Percentiles rank a stretch among this genome's conserved stretches.
phyloP scores from a whole-genome alignment of 225 moss, liverwort and hornwort genomes.

The Bryoerythrophyllum caledonicum region DNA sequence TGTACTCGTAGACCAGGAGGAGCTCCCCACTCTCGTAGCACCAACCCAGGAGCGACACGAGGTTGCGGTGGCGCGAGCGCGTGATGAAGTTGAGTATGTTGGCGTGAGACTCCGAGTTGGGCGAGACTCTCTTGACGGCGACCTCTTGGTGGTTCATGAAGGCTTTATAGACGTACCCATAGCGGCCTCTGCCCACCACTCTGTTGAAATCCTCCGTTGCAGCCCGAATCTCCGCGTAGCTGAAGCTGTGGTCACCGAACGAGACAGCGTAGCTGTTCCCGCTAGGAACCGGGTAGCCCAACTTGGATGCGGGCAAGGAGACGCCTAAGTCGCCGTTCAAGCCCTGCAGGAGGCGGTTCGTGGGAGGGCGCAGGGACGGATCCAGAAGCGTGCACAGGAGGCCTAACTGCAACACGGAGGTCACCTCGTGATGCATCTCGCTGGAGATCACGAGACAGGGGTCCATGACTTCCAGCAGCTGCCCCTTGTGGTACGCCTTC shows the following conservation, averaged over 20 bases:
- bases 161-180: not conserved
- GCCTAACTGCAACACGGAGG: conserved; percentile 5
- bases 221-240: conserved; percentile 11
- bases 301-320: not conserved
- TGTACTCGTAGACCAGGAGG: not conserved
- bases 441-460: not conserved
- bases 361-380: not conserved
- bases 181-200: not conserved
- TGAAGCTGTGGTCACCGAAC: not conserved
- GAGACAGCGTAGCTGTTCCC: not conserved
- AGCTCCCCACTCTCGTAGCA: not conserved
- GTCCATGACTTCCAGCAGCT: conserved; percentile 11
- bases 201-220: not conserved
- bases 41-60: conserved; percentile 1
- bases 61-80: conserved; percentile 6
- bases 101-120: not conserved
- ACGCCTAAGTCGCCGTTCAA: conserved; percentile 8
- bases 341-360: conserved; percentile 3
- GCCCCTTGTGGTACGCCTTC: conserved; percentile 6
- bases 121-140: not conserved
- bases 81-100: not conserved
- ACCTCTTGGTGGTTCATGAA: not conserved
- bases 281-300: not conserved
- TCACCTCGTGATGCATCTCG: conserved; percentile 2
- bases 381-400: conserved; percentile 7